Conservation (phyloP, 345 rosid genomes). For the Pugionium dolabratum region DNA sequence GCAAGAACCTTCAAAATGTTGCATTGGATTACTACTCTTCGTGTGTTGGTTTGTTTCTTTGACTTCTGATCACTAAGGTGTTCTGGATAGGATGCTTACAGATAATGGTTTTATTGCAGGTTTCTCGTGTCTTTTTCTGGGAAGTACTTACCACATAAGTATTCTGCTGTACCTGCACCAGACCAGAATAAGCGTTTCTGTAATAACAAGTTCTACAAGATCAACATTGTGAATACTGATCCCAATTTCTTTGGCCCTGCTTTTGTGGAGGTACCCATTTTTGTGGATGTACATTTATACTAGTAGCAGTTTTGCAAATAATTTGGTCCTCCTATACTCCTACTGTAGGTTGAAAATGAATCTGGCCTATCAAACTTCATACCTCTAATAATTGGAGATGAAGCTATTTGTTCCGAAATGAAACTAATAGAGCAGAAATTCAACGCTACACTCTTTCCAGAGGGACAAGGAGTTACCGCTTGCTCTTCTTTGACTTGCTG, state of each 20-base stretch:
- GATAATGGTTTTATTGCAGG: conserved; percentile 50
- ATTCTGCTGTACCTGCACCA: conserved; percentile 50
- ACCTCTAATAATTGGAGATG: conserved; percentile 73
- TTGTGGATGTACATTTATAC: conserved; percentile 6
- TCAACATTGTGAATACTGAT: conserved; percentile 54
- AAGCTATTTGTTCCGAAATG: conserved; percentile 77
- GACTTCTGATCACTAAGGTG: conserved; percentile 14
- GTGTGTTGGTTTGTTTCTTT: conserved; percentile 17
- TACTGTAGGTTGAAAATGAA: conserved; percentile 80
- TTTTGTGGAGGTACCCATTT: conserved; percentile 71
- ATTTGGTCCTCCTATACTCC: conserved; percentile 13
- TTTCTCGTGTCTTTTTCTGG: conserved; percentile 89
- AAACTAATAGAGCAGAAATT: conserved; percentile 59
- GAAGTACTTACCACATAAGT: conserved; percentile 70
- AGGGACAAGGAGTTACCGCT: conserved; percentile 39
- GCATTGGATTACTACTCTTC: conserved; percentile 14
- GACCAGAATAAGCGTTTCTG: conserved; percentile 41
- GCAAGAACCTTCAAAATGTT: conserved; percentile 21
- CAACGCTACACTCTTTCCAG: conserved; percentile 46
- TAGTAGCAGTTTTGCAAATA: conserved; percentile 9
- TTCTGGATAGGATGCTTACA: conserved; percentile 18
- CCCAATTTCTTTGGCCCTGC: conserved; percentile 83
- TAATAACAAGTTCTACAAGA: conserved; percentile 66
- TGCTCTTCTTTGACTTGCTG: conserved; percentile 36
- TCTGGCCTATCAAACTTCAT: conserved; percentile 89